phyloP scores from a whole-genome alignment of 2,329 filamentous ascomycete species.

The Harringtonia lauricola region DNA sequence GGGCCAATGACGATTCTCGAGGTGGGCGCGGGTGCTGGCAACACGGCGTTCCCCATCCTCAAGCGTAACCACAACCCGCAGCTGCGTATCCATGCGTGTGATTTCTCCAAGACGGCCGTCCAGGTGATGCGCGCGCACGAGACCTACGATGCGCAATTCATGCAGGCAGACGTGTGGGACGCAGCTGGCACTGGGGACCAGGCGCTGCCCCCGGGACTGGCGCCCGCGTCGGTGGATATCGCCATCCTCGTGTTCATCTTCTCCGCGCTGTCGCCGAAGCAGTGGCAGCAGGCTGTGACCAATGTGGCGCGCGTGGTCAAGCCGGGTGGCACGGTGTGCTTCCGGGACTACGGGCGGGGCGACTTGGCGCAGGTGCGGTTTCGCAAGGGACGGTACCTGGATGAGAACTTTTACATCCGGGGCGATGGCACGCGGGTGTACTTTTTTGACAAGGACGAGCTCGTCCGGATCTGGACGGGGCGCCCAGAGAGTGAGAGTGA shows the following conservation, averaged over 20 bases:
- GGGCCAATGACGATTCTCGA: conserved; percentile 68
- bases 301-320: conserved; percentile 80
- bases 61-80: conserved; percentile 71
- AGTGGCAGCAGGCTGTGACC: conserved; percentile 72
- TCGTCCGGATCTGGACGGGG: conserved; percentile 63
- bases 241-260: conserved; percentile 97
- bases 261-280: conserved; percentile 72
- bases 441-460: conserved; percentile 85
- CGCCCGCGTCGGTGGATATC: conserved; percentile 74
- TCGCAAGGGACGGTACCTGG: conserved; percentile 87
- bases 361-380: conserved; percentile 95
- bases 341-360: conserved; percentile 92
- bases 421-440: conserved; percentile 95
- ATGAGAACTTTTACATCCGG: conserved; percentile 94
- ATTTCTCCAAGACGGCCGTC: conserved; percentile 92
- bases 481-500: conserved; percentile 12
- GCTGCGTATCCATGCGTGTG: conserved; percentile 82
- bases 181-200: conserved; percentile 45
- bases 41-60: conserved; percentile 88
- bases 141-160: conserved; percentile 54
- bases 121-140: conserved; percentile 79
- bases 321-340: conserved; percentile 85
- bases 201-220: conserved; percentile 63
- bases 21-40: conserved; percentile 90
- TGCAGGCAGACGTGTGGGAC: conserved; percentile 94